Evolutionary conservation across 805 yeast genomes (phyloP).

Genomic region (Myxozyma sirexii): DNA sequence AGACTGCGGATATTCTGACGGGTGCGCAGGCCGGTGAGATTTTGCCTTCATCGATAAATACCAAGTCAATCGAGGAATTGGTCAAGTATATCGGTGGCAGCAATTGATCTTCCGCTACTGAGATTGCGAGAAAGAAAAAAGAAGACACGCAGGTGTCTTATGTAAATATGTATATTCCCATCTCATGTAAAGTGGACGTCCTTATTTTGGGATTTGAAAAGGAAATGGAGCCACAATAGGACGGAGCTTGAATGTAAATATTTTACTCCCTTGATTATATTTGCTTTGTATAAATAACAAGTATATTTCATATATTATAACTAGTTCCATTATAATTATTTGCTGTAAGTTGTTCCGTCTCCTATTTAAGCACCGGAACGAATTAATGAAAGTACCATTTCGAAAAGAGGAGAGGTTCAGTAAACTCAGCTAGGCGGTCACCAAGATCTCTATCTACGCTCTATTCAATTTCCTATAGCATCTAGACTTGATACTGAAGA

Average conservation of each 20-base stretch:
- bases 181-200: not conserved
- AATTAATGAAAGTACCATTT: too few species aligned
- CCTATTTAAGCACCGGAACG: too few species aligned
- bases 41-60: constrained; percentile 23
- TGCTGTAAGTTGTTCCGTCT: too few species aligned
- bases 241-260: not conserved
- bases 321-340: not conserved
- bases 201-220: not conserved
- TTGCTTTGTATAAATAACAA: not conserved
- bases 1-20: constrained; percentile 16
- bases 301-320: not conserved
- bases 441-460: too few species aligned
- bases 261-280: too few species aligned
- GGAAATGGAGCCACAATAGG: not conserved
- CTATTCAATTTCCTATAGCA: too few species aligned
- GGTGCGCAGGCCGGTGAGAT: constrained; percentile 32
- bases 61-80: constrained; percentile 70
- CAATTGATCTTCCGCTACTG: not conserved
- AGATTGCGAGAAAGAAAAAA: not conserved
- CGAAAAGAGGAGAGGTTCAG: too few species aligned
- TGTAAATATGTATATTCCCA: constrained; percentile 12
- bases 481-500: too few species aligned
- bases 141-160: too few species aligned
- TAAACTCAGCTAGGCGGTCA: too few species aligned
- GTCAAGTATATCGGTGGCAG: constrained; percentile 69